Evolutionary conservation across 2,329 filamentous ascomycete species (phyloP), one percentile per base, ranked within the genome.

Genomic region (Truncatella angustata): DNA sequence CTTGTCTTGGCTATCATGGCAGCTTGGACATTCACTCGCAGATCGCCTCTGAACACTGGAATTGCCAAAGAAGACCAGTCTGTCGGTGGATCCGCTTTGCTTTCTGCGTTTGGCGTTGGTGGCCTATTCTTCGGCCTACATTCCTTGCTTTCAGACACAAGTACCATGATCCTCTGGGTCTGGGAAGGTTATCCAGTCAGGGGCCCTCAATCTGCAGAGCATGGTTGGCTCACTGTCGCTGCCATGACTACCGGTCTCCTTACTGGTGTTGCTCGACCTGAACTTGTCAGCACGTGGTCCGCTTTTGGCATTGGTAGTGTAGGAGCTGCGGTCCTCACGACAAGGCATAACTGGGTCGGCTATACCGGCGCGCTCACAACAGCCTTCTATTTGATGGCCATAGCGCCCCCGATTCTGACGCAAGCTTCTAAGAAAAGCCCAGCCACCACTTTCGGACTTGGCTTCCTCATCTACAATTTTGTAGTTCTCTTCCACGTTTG

Each of bases 81-180:
- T 52, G 84, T n/a, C n/a, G n/a, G 77, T 53, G 86, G 88, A 1
- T 92, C 90, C 14, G 79, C 85, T 1, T 59, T 87, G 5, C 76
- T 96, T 39, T 84, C 91, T 26, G 88, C 86, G 9, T 71, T 94
- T 45, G 91, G 94, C 54, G 71, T 97, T 51, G 91, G 84, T 21
- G 93, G 91, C 26, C 71, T 97, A 6, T 80, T 97, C 65, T 99
- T 99, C 64, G 90, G 82, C 4, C 79, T 97, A 64, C 94, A 97
- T 67, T 97, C 92, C 1, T 77, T 99, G 9, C 80, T 99, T 10
- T 97, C 94, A 0, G 94, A 99, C 67, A 96, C 92, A 0, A 97
- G 94, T 74, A 99, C 94, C 50, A 97, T 99, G 91, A 97, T 97
- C 53, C 80, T 92, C 14, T 99, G 94, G 94, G 91, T 91, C 3